Conservation (phyloP, 2,329 filamentous ascomycete species). For the Stagonosporopsis chrysanthemi region DNA sequence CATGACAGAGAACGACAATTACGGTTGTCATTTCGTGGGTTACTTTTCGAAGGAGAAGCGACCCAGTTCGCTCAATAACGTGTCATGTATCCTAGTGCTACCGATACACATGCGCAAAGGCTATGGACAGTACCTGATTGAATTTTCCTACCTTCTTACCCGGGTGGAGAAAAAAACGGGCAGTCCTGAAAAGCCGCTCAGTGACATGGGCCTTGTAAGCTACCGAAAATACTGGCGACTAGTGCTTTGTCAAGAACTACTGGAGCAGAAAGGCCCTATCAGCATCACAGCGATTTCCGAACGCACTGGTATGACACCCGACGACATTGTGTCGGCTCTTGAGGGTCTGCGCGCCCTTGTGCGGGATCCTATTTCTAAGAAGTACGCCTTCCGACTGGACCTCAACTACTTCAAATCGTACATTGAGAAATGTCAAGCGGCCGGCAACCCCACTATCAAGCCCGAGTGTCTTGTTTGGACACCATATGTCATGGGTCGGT, state of each 20-base stretch:
- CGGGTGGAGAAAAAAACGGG: constrained; percentile 92
- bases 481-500: constrained; percentile 93
- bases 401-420: constrained; percentile 85
- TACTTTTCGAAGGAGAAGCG: constrained; percentile 99
- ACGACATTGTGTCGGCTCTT: constrained; percentile 93
- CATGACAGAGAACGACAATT: constrained; percentile 90
- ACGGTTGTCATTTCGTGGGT: constrained; percentile 95
- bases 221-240: constrained; percentile 98
- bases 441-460: constrained; percentile 86
- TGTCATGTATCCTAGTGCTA: constrained; percentile 94
- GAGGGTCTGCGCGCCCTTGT: constrained; percentile 90
- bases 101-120: constrained; percentile 97
- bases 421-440: constrained; percentile 86
- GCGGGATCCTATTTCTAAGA: constrained; percentile 84
- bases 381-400: constrained; percentile 90
- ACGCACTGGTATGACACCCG: constrained; percentile 91
- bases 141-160: constrained; percentile 97
- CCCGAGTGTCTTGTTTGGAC: constrained; percentile 88
- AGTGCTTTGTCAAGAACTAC: constrained; percentile 82
- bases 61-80: constrained; percentile 92
- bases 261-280: constrained; percentile 64
- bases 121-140: constrained; percentile 94
- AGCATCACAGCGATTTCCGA: constrained; percentile 75
- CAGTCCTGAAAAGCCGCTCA: constrained; percentile 95
- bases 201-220: constrained; percentile 96